phyloP scores from a whole-genome alignment of 2,329 filamentous ascomycete genomes.

The Epichloe uncinata region DNA sequence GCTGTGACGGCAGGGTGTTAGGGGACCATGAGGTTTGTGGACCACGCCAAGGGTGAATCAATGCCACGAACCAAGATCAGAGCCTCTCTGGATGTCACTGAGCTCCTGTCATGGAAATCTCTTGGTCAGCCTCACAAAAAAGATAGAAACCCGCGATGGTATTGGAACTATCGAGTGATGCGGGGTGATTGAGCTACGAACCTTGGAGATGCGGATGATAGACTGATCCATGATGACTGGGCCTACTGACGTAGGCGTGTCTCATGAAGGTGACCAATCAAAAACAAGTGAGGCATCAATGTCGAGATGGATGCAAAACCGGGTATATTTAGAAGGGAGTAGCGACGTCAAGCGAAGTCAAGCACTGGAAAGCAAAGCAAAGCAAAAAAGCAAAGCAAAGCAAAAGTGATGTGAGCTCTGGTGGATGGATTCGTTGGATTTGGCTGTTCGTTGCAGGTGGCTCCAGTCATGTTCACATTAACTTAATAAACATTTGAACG shows the following conservation, averaged over 20 bases:
- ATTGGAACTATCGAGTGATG: conserved; percentile 7
- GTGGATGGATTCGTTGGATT: too few species aligned
- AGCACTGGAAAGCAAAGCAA: too few species aligned
- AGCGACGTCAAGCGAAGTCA: neutral
- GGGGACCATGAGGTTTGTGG: neutral
- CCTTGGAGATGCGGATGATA: conserved; percentile 76
- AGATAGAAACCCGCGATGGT: conserved; percentile 1
- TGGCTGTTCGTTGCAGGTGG: too few species aligned
- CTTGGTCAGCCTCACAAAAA: conserved; percentile 6
- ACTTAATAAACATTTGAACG: too few species aligned
- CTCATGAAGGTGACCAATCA: neutral
- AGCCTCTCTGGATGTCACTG: conserved; percentile 67
- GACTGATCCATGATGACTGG: conserved; percentile 51
- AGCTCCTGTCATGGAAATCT: conserved; percentile 50
- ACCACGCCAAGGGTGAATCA: conserved; percentile 3
- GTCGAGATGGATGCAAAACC: neutral
- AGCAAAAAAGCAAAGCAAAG: too few species aligned
- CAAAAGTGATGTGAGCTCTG: too few species aligned
- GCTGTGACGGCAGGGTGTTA: conserved; percentile 32
- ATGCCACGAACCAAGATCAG: conserved; percentile 59
- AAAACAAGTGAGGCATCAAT: neutral
- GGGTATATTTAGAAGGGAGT: neutral
- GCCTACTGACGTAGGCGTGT: neutral
- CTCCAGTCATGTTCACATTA: too few species aligned
- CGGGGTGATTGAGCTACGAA: conserved; percentile 26